Evolutionary conservation across 257 asterid genomes (phyloP), one percentile per base, ranked within the genome.

Genomic region (Nicotiana knightiana): DNA sequence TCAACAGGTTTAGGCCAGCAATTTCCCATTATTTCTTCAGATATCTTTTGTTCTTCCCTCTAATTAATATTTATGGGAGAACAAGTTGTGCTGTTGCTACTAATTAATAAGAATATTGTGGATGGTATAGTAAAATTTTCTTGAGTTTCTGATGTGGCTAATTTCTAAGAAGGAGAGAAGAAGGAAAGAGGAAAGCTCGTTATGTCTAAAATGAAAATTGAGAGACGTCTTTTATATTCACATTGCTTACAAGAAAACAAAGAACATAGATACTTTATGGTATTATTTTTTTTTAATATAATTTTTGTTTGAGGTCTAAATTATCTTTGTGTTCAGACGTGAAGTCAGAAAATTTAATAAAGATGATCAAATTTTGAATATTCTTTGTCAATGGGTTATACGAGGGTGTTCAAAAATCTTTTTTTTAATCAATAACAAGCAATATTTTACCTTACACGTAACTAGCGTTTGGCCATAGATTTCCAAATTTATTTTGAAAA

Each of bases 1-100:
- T 83, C 84, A 0, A 84, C 86, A 77, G 90, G 91, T 80, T 85
- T 87, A 3, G 86, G 87, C 83, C 87, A 89, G 78, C 91, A 89
- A 86, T 82, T 87, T 63, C 91, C 91, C 91, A 89, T 88, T 1
- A 26, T 73, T 54, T 64, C 59, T 55, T 43, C 21, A 16, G 4
- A 10, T 16, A 5, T 46, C 15, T 13, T 16, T 24, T 32, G 13
- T 12, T 30, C 15, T 10, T 54, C 6, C 4, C 21, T 43, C 11
- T 43, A 7, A 39, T 1, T 12, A 26, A 61, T 33, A 35, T 46
- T 6, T 48, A 28, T 26, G 26, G 16, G 28, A 46, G 62, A 48
- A 73, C 24, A 24, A 73, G 26, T 73, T 66, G 18, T 33, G 9
- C 5, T 73, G 24, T 5, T 68, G 33, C 57, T 79, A 10, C 86